phyloP scores from a whole-genome alignment of 2,329 filamentous ascomycete species.

The Didymella lethalis region DNA sequence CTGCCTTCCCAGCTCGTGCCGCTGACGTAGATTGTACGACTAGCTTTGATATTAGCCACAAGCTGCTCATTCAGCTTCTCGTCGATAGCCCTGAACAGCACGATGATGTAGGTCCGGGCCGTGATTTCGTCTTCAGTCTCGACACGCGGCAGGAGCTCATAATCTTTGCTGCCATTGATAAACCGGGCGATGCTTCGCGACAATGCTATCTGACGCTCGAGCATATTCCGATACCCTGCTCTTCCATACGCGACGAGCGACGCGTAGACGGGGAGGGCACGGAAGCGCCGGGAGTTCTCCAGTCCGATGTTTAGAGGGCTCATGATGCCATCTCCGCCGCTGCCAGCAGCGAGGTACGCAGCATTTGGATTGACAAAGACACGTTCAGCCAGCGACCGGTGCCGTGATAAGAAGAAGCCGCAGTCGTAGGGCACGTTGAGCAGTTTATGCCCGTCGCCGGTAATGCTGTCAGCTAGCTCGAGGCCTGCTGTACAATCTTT shows the following conservation, averaged over 20 bases:
- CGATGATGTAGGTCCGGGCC: constrained; percentile 70
- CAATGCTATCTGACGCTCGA: constrained; percentile 75
- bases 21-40: constrained; percentile 80
- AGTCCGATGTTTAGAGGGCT: constrained; percentile 86
- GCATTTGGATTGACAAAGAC: constrained; percentile 86
- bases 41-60: constrained; percentile 76
- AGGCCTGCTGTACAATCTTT: constrained; percentile 66
- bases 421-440: constrained; percentile 95
- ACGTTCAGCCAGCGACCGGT: constrained; percentile 63
- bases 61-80: constrained; percentile 69
- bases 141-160: constrained; percentile 69
- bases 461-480: constrained; percentile 85
- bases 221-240: constrained; percentile 71
- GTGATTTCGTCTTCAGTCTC: constrained; percentile 52
- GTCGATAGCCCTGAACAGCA: constrained; percentile 79
- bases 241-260: constrained; percentile 77
- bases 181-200: constrained; percentile 72
- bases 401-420: constrained; percentile 83
- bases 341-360: constrained; percentile 70
- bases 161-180: constrained; percentile 67
- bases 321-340: constrained; percentile 62
- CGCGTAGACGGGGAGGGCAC: constrained; percentile 88
- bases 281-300: constrained; percentile 90
- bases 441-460: constrained; percentile 88
- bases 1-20: constrained; percentile 79